Conservation (phyloP, 306 rosid genomes). For the Casuarina cunninghamiana region DNA sequence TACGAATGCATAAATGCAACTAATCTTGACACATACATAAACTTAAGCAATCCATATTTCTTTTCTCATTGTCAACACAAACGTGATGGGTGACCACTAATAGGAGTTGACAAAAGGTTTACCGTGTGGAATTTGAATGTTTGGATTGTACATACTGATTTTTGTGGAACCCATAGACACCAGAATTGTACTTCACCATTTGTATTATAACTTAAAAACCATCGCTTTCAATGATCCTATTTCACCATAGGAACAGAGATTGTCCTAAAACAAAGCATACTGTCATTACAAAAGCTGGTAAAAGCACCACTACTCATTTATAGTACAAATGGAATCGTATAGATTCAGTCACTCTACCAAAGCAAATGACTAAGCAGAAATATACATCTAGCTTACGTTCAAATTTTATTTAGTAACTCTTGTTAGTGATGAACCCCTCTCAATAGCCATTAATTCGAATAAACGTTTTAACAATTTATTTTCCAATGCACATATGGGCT, state of each 20-base stretch:
- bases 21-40: background rate
- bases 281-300: constrained; percentile 3
- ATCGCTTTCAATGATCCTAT: background rate
- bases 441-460: background rate
- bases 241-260: background rate
- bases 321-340: background rate
- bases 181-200: background rate
- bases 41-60: background rate
- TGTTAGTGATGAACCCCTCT: background rate
- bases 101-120: background rate
- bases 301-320: background rate
- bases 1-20: background rate
- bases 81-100: background rate
- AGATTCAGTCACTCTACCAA: background rate
- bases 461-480: background rate
- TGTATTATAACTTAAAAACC: background rate
- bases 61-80: background rate
- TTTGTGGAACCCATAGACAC: background rate
- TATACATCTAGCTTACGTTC: background rate
- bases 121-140: background rate
- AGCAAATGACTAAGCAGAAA: background rate
- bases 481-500: no score
- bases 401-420: background rate
- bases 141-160: background rate
- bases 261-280: background rate